phyloP scores from a whole-genome alignment of 176 grass and related monocot species.

The Pontederia paniculata region DNA sequence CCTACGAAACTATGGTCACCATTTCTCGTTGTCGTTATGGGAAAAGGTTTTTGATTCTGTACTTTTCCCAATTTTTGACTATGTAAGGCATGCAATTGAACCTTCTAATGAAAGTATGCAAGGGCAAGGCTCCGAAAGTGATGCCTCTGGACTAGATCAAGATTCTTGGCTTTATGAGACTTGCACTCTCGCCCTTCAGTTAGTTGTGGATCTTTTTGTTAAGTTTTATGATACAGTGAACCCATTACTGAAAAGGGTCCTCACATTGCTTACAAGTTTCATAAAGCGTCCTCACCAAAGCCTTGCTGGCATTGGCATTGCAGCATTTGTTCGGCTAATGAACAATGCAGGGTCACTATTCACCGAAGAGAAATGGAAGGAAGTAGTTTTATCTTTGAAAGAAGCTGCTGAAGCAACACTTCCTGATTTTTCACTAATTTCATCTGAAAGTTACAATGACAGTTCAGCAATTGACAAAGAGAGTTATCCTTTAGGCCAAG shows the following conservation, averaged over 20 bases:
- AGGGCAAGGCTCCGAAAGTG: constrained; percentile 56
- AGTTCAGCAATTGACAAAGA: constrained; percentile 43
- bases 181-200: constrained; percentile 91
- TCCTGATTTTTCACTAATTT: constrained; percentile 82
- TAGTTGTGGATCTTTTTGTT: constrained; percentile 98
- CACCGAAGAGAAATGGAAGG: constrained; percentile 79
- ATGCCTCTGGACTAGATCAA: constrained; percentile 66
- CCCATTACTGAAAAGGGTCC: constrained; percentile 79
- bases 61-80: constrained; percentile 99
- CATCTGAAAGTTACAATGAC: constrained; percentile 66
- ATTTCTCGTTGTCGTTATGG: constrained; percentile 97
- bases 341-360: constrained; percentile 90
- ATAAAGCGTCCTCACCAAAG: constrained; percentile 98
- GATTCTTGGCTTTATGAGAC: constrained; percentile 98
- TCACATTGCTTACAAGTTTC: constrained; percentile 88
- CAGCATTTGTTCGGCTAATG: constrained; percentile 98
- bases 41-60: constrained; percentile 99
- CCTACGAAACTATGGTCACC: constrained; percentile 92
- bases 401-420: constrained; percentile 75
- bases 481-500: constrained; percentile 35
- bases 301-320: constrained; percentile 96
- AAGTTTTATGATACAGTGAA: constrained; percentile 96
- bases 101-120: constrained; percentile 57
- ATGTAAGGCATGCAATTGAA: constrained; percentile 94
- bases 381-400: constrained; percentile 85